Evolutionary conservation across 169 alveolate species (phyloP), one percentile per base, ranked within the genome.

Genomic region (Cryptosporidium ubiquitum): DNA sequence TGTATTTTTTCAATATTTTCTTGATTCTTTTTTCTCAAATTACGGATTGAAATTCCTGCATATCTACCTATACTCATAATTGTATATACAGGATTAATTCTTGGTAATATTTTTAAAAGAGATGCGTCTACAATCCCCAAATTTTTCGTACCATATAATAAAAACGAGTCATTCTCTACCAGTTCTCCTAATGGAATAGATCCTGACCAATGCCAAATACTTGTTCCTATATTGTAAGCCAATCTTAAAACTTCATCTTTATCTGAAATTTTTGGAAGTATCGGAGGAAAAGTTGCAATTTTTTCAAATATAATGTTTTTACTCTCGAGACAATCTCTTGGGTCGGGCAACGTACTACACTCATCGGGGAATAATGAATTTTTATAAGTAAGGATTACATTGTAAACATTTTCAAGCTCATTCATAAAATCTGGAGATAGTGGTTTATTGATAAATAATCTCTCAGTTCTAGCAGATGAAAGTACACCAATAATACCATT

Each of bases 161-260:
- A 44, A 64, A 79, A 79, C 18, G 75, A 26, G 5, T 79, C 89
- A 58, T 79, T 79, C 61, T 79, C 89, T 7, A 79, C 89, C 9
- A 79, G 26, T 40, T 79, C 89, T 47, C 89, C 89, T 3, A 79
- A 39, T 31, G 89, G 89, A 23, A 31, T 79, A 33, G 89, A 58
- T 60, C 89, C 89, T 14, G 89, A 68, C 89, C 89, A 79, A 40
- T 79, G 89, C 89, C 89, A 79, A 39, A 79, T 71, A 31, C 91
- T 73, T 37, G 92, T 85, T 31, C 85, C 84, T 26, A 68, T 55
- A 29, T 69, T 85, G 29, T 57, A 14, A n/a, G 86, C 92, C 20
- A 85, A 75, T 44, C 44, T 84, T 51, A 68, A 52, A 66, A 85
- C 40, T 71, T 64, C 57, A 3, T 58, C 70, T 51, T 47, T 33